Base-by-base conservation (phyloP, 2,329 filamentous ascomycete species). In the Calonectria henricotiae region DNA sequence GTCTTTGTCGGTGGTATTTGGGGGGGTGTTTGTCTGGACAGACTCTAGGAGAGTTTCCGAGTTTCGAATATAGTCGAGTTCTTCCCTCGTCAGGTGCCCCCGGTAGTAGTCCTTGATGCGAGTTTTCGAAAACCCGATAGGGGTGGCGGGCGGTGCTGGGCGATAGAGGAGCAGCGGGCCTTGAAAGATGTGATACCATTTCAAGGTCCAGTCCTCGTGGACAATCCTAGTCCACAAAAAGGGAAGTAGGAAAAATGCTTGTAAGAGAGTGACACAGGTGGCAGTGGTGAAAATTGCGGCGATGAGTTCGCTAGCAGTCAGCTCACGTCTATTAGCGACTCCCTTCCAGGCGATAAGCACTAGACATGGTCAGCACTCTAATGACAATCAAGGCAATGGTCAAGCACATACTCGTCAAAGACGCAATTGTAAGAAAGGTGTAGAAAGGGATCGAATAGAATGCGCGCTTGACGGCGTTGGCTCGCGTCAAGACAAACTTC, bases 271-370 rank as follows among this genome's bases (percentile, higher is more conserved):
- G 4, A 85, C 83, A 32, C 81, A 86, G 1, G 76, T 78, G 35
- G 85, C 84, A 15, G 85, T 82, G 43, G 82, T 82, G 55, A 89
- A 80, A 44, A 87, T 83, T 54, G 84, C 64, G n/a, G 79, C 75
- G 55, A 82, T 35, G 0, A 79, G 70, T 15, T 75, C 72, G n/a
- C 23, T 66, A 7, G 62, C 66, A 0, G 78, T 77, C 0, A 80
- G 54, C 4, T 80, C 71, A 4, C 15, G 74, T 54, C 0, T 71
- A 65, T 12, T 79, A 75, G n/a, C 23, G 1, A 83, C 75, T 0
- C 82, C 82, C 61, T 83, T 83, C 82, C 82, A 84, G 0, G 88
- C 86, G 54, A 91, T 86, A 61, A 91, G 88, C 72, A 92, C 80
- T 82, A 35, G 3, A 0, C 23, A 32, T 11, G 27, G 64, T 75